Evolutionary conservation across 2,329 filamentous ascomycete species (phyloP).

Genomic region (Xylariaceae sp.): DNA sequence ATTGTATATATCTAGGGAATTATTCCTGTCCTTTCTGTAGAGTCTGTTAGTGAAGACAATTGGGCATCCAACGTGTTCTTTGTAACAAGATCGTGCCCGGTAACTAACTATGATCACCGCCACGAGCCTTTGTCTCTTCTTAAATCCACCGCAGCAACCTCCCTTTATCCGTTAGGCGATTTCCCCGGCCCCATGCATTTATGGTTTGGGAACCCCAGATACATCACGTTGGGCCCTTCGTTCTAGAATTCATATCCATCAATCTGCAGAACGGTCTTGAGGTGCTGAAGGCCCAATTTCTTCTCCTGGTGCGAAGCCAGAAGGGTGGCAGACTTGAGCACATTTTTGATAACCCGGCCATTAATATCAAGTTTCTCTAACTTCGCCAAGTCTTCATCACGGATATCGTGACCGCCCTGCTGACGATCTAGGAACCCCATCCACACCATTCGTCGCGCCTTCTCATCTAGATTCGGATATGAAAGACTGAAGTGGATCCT

Average conservation of each 20-base stretch:
- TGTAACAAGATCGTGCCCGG: too few relatives aligned
- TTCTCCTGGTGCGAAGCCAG: slow-evolving; percentile 32
- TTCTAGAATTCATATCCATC: background rate
- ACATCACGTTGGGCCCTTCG: background rate
- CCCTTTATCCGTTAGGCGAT: too few relatives aligned
- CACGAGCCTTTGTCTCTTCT: too few relatives aligned
- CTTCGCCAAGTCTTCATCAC: slow-evolving; percentile 40
- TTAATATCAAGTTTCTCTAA: slow-evolving; percentile 52
- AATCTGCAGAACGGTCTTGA: slow-evolving; percentile 1
- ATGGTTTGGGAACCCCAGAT: too few relatives aligned
- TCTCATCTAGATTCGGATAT: slow-evolving; percentile 41
- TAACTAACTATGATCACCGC: too few relatives aligned
- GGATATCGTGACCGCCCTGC: slow-evolving; percentile 39
- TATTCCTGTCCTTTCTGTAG: too few relatives aligned
- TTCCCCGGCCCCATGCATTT: too few relatives aligned
- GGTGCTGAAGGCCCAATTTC: slow-evolving; percentile 8
- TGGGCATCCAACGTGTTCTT: too few relatives aligned
- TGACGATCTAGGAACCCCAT: slow-evolving; percentile 44
- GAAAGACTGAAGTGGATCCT: slow-evolving; percentile 44
- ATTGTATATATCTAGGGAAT: too few relatives aligned
- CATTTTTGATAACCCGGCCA: slow-evolving; percentile 59
- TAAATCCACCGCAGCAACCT: too few relatives aligned
- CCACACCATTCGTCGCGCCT: slow-evolving; percentile 45
- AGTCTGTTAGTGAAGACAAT: too few relatives aligned
- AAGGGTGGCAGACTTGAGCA: slow-evolving; percentile 49